A percentile compares a stretch with the other conserved stretches of the same genome.
phyloP scores from a whole-genome alignment of 345 rosid genomes.

The Murraya koenigii region DNA sequence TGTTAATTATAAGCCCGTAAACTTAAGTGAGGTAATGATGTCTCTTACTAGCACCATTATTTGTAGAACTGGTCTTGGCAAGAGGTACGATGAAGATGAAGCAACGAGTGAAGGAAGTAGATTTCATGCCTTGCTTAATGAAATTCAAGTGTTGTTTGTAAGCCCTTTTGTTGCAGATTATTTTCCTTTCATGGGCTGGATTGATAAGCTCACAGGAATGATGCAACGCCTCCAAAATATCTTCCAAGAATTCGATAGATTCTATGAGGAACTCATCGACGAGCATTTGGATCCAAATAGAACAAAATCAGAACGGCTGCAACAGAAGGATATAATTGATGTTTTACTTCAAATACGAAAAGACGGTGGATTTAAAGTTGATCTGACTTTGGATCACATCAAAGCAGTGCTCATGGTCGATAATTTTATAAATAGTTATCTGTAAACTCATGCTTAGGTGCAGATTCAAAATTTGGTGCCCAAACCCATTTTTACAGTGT shows the following conservation, averaged over 20 bases:
- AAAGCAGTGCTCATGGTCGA: conserved; percentile 57
- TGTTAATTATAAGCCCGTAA: neutral
- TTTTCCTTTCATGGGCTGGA: conserved; percentile 27
- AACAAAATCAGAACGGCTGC: neutral
- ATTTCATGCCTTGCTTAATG: conserved; percentile 16
- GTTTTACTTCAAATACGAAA: conserved; percentile 34
- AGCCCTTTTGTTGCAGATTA: conserved; percentile 26
- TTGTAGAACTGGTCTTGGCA: conserved; percentile 29
- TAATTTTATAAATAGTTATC: neutral
- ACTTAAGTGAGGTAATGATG: conserved; percentile 15
- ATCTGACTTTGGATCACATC: conserved; percentile 44
- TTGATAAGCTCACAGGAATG: conserved; percentile 33
- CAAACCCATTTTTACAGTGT: no score
- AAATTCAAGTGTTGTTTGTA: conserved; percentile 21
- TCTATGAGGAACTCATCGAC: conserved; percentile 40
- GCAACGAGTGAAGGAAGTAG: conserved; percentile 1
- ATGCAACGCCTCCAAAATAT: conserved; percentile 28
- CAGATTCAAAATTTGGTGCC: no score
- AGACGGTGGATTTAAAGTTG: conserved; percentile 19
- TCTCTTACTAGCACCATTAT: conserved; percentile 15
- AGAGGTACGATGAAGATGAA: conserved; percentile 20
- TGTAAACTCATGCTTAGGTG: no score
- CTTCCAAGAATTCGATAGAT: conserved; percentile 33
- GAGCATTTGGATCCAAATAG: conserved; percentile 31
- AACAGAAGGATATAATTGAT: conserved; percentile 40